Base-by-base conservation (phyloP, 2,329 filamentous ascomycete species). In the Aspergillus japonicus region DNA sequence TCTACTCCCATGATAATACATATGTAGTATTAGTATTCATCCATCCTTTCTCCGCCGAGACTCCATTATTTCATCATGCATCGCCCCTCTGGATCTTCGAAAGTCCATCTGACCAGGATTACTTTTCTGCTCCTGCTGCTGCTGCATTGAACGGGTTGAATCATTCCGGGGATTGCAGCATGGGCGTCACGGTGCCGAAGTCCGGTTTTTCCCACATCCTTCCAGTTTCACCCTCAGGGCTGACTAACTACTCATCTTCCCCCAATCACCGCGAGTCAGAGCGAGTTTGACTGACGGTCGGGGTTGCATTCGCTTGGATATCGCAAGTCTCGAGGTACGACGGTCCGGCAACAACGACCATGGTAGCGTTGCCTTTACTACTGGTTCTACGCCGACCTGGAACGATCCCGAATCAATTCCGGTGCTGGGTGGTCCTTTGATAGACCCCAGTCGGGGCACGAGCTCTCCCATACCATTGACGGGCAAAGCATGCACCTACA, bases 271-370 rank as follows among this genome's bases (percentile, higher is more conserved):
- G 39, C 39, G 50, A 35, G 50, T 21, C 50, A 50, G 19, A 50
- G 14, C 29, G 14, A 31, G 48, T 16, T 24, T 24, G 39, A 44
- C n/a, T 24, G 39, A 44, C 39, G 39, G 14, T 48, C 42, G 50
- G 7, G 54, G 60, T 60, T 62, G 55, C 57, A 60, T 59, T 55
- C 47, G 53, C 47, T 47, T 48, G 47, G 8, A 31, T 29, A 50
- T 4, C 39, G 39, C 39, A 16, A 44, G 39, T 12, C 39, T 12
- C 39, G 39, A 44, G 39, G 39, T 44, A 44, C 39, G 39, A 44
- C 39, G 14, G 39, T 44, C 39, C 39, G 39, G 39, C 39, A 44
- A 44, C 14, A 3, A 7, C 5, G n/a, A 44, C 39, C 39, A 19
- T 44, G 39, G 39, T 19, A 44, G 16, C 16, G 39, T 44, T 44